A percentile compares a stretch with the other conserved stretches of the same genome.
Conservation (phyloP, 2,329 filamentous ascomycete species). For the Zarea fungicola region DNA sequence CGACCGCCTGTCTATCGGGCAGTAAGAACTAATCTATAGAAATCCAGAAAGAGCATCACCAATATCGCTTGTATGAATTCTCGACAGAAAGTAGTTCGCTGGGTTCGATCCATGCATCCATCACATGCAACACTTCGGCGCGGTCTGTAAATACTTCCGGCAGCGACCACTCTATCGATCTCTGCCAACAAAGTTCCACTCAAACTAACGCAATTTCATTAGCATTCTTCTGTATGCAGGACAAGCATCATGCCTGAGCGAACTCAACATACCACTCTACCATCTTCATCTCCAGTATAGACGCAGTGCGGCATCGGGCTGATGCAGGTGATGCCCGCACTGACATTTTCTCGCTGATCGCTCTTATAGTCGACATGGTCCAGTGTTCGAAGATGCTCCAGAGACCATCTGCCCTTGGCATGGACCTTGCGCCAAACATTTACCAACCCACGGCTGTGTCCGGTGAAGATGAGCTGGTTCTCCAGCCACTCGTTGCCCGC, state of each 20-base stretch:
- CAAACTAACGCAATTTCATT: constrained; percentile 41
- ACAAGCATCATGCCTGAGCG: background rate
- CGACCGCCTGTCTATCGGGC: background rate
- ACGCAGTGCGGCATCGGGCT: constrained; percentile 75
- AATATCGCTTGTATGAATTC: too few relatives aligned
- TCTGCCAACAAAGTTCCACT: constrained; percentile 56
- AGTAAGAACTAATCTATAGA: constrained; percentile 2
- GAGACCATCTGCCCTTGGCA: constrained; percentile 58
- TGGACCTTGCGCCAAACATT: constrained; percentile 66
- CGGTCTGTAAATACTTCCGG: background rate
- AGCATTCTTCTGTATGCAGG: constrained; percentile 10
- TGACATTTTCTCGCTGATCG: constrained; percentile 51
- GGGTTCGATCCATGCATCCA: too few relatives aligned
- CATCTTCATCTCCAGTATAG: constrained; percentile 92
- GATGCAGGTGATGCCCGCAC: constrained; percentile 78
- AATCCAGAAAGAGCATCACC: background rate
- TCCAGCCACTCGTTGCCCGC: constrained; percentile 88
- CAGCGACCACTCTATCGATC: constrained; percentile 43
- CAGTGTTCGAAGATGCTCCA: constrained; percentile 74
- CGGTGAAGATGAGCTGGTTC: constrained; percentile 80
- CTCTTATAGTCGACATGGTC: constrained; percentile 69
- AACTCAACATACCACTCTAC: constrained; percentile 65
- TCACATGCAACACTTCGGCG: background rate
- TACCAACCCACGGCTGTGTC: constrained; percentile 76
- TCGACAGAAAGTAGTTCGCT: too few relatives aligned